Evolutionary conservation across 192 early-diverging fungal species (phyloP), one percentile per base, ranked within the genome.

Genomic region (Podila minutissima): DNA sequence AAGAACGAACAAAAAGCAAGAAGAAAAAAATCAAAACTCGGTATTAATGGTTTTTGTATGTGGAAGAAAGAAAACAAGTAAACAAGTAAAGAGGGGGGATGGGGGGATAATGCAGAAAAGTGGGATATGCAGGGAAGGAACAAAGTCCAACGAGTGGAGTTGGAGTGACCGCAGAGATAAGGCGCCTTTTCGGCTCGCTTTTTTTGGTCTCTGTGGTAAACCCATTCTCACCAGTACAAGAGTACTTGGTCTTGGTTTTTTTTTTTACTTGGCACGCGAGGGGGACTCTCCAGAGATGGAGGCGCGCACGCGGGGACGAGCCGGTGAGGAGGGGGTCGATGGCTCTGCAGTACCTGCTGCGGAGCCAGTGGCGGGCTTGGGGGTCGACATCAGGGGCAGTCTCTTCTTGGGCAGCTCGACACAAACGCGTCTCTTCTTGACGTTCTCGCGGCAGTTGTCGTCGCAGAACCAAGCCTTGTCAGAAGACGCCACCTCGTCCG

Each of bases 391-490:
- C 17, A 91, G 78, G 17, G 90, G 90, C 2, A 91, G 74, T 49
- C 85, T 85, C 59, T 91, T 91, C 59, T 89, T 84, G 41, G 90
- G 86, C 49, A 91, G 67, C 72, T 91, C 90, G 12, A 91, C 90
- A 71, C 87, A 83, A 35, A 93, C 88, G 51, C 87, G 81, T 38
- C 85, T 87, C 66, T 82, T 87, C 20, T 75, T 81, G 7, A 85
- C 78, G 63, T 90, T 91, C 53, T 88, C 86, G 28, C 82, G 83
- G 74, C 92, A 93, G 7, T 71, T 29, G 2, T 83, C 67, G 49
- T 91, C 91, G 74, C 92, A 93, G 75, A 84, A 93, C 90, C 90
- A 93, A 48, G 83, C 58, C 51, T 89, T 85, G 41, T 74, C 73
- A 24, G 84, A 81, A 33, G 63, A 38, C 0, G 90, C 88, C 62